A percentile compares a stretch with the other conserved stretches of the same genome.
Evolutionary conservation across 768 basidiomycete genomes (phyloP).

Genomic region (Boletus bicolor): DNA sequence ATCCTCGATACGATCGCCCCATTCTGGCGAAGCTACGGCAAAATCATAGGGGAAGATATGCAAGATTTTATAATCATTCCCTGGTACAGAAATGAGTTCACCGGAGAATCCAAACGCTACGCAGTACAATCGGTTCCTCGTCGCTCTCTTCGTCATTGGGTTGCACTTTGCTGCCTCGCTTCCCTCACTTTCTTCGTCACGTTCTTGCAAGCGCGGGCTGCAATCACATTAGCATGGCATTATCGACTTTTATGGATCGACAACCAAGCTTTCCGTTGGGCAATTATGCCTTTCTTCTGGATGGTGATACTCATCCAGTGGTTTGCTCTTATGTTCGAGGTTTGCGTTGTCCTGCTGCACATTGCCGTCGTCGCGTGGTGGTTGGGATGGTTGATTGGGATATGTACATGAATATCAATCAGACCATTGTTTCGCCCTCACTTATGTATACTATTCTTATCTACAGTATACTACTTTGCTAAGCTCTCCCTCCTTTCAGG

Average conservation of each 20-base stretch:
- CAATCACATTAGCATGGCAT: conserved; percentile 50
- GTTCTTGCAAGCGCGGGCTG: conserved; percentile 56
- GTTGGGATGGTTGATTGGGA: conserved; percentile 65
- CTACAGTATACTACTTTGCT: conserved; percentile 4
- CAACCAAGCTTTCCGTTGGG: conserved; percentile 61
- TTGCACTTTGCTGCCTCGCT: conserved; percentile 54
- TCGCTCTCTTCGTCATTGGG: conserved; percentile 68
- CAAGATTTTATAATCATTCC: conserved; percentile 81
- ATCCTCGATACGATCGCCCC: conserved; percentile 74
- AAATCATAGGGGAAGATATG: conserved; percentile 75
- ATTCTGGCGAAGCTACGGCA: conserved; percentile 79
- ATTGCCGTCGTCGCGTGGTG: conserved; percentile 66
- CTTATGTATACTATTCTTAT: conserved; percentile 12
- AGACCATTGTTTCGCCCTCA: not conserved
- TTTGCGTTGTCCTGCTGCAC: conserved; percentile 54
- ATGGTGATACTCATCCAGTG: conserved; percentile 64
- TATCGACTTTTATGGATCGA: conserved; percentile 57
- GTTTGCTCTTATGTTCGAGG: conserved; percentile 60
- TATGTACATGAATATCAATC: conserved; percentile 36
- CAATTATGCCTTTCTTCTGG: conserved; percentile 61
- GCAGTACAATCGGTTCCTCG: conserved; percentile 53
- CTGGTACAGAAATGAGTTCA: conserved; percentile 80
- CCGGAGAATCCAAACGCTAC: conserved; percentile 70
- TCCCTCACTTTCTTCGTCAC: conserved; percentile 45
- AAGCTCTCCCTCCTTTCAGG: not conserved